phyloP scores from a whole-genome alignment of 768 basidiomycete genomes.

The Auriscalpium orientale region DNA sequence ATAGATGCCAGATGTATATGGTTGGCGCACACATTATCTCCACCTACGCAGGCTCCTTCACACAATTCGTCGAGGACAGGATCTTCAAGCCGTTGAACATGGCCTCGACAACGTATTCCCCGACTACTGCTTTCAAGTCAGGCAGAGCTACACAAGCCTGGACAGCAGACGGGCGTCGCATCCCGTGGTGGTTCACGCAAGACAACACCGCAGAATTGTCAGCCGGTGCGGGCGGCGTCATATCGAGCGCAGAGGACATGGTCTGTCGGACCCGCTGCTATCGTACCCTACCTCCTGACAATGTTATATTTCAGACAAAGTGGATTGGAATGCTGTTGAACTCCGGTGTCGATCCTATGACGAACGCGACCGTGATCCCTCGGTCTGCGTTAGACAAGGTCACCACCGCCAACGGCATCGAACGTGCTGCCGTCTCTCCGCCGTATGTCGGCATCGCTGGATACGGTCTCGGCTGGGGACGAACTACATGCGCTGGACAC shows the following conservation, averaged over 20 bases:
- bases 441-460: slow-evolving; percentile 22
- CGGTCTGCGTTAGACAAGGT: slow-evolving; percentile 20
- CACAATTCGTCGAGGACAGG: slow-evolving; percentile 33
- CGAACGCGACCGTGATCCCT: slow-evolving; percentile 28
- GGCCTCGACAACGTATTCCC: slow-evolving; percentile 32
- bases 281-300: neutral
- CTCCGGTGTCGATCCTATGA: slow-evolving; percentile 23
- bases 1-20: slow-evolving; percentile 31
- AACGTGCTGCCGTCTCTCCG: slow-evolving; percentile 1
- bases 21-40: slow-evolving; percentile 27
- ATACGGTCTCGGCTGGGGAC: slow-evolving; percentile 39
- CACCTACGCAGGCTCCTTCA: slow-evolving; percentile 27
- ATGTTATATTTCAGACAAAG: slow-evolving; percentile 23
- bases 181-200: slow-evolving; percentile 28
- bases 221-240: slow-evolving; percentile 37
- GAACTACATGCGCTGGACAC: slow-evolving; percentile 31
- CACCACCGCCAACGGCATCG: slow-evolving; percentile 26
- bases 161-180: slow-evolving; percentile 24
- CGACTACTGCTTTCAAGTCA: slow-evolving; percentile 22
- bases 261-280: slow-evolving; percentile 18
- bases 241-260: slow-evolving; percentile 36
- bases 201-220: slow-evolving; percentile 14
- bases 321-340: slow-evolving; percentile 33
- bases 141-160: slow-evolving; percentile 29
- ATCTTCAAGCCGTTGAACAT: slow-evolving; percentile 35